Evolutionary conservation across 2,329 filamentous ascomycete species (phyloP), one percentile per base, ranked within the genome.

Genomic region (Dendrostoma leiphaemia): DNA sequence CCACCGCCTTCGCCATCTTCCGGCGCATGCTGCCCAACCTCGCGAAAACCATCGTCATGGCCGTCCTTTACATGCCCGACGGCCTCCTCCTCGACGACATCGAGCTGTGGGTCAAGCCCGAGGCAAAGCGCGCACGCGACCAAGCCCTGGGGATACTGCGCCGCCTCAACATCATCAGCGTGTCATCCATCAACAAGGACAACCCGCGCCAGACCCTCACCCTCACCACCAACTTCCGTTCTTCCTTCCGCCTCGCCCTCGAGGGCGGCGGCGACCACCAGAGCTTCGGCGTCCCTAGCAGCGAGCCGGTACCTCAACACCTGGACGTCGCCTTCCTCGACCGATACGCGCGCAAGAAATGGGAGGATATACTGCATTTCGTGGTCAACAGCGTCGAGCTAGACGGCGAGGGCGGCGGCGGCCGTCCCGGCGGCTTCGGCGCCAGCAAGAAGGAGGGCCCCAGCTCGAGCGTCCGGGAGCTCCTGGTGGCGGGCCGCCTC

Each of bases 361-460:
- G 94, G 92, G 95, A 99, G 70, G 89, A 91, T 24, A 96, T 99
- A 26, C 72, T 99, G 45, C 94, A 97, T 69, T 99, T 91, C 66
- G 92, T 99, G 68, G 94, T 99, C 19, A 89, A 88, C 54, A 88
- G 84, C 57, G 86, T 89, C 8, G 48, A 51, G 31, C n/a, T 51
- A 9, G 26, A 31, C n/a, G 85, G 82, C 1, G 67, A 70, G 24
- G 79, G 82, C 58, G 68, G 74, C 15, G 71, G 76, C 38, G 78
- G 76, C 29, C 72, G 73, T 19, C 71, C 75, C 37, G 35, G 28
- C 13, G 6, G 17, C 29, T 34, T 32, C 15, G 73, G 74, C 10
- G 69, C 71, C 46, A 69, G 72, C 52, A 67, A 69, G n/a, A 67
- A 69, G 6, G 69, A 73, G 53, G 79, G 79, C 1, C 84, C 89